Evolutionary conservation across 2,329 filamentous ascomycete genomes (phyloP).

Genomic region (Botrytis sinoallii): DNA sequence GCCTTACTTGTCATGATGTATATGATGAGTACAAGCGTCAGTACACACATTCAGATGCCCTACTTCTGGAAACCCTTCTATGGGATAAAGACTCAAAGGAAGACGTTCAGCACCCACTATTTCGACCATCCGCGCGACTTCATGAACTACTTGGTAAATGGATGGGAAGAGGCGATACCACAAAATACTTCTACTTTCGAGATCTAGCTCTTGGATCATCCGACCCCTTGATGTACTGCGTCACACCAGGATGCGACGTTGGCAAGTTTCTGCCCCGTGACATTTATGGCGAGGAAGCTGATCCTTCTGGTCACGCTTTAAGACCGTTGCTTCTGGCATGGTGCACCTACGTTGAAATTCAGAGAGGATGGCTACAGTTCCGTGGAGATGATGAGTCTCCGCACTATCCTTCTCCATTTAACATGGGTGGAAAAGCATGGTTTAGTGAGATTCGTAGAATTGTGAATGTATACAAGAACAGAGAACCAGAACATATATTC

Average conservation of each 20-base stretch:
- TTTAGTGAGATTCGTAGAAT: neutral
- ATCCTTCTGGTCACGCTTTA: neutral
- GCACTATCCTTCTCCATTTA: neutral
- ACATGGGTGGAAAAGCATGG: neutral
- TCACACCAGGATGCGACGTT: neutral
- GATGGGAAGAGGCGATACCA: neutral
- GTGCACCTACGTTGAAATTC: neutral
- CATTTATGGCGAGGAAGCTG: neutral
- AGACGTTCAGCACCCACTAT: neutral
- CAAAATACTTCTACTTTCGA: neutral
- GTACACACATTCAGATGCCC: neutral
- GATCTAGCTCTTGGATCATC: neutral
- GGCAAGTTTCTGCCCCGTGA: neutral
- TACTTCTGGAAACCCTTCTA: neutral
- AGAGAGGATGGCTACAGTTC: neutral
- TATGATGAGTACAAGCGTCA: neutral
- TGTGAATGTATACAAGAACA: neutral
- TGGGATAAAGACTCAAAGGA: neutral
- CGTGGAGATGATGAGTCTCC: neutral
- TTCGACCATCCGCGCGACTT: neutral
- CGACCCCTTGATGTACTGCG: neutral
- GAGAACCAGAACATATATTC: neutral
- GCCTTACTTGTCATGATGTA: neutral
- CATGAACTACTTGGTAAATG: neutral
- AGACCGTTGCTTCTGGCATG: neutral